These are phyloP conservation scores for Fusarium sp. DNA, from an alignment of 2,329 filamentous ascomycete species.

Conservation along the genomic window DNA sequence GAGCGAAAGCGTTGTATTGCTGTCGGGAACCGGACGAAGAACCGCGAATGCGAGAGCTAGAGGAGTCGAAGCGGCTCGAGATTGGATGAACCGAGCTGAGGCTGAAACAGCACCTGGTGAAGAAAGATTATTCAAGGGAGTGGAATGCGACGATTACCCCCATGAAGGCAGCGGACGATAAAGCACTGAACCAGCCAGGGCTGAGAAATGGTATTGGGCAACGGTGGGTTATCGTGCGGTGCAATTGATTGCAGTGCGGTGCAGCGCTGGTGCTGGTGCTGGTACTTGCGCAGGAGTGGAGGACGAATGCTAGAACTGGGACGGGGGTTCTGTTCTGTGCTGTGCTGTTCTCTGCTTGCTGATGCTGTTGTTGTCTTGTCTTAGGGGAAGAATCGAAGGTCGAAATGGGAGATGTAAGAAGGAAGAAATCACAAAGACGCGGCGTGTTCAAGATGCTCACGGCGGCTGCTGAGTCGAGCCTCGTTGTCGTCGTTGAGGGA, in stretches of 20 bases:
- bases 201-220: conserved; percentile 42
- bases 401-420: conserved; percentile 9
- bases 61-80: conserved; percentile 28
- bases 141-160: conserved; percentile 40
- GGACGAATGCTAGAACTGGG: conserved; percentile 28
- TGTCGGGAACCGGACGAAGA: conserved; percentile 37
- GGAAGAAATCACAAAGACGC: conserved; percentile 34
- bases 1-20: conserved; percentile 36
- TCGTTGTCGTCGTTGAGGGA: conserved; percentile 44
- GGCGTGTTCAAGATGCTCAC: conserved; percentile 42
- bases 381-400: conserved; percentile 25
- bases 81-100: conserved; percentile 29
- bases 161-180: conserved; percentile 36
- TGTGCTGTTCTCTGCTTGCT: neutral
- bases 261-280: conserved; percentile 34
- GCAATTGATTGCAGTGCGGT: conserved; percentile 22
- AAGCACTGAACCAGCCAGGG: conserved; percentile 51
- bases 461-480: conserved; percentile 42
- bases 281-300: conserved; percentile 41
- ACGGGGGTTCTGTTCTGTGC: conserved; percentile 18
- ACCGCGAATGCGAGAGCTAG: conserved; percentile 31
- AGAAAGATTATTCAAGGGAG: conserved; percentile 31
- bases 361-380: conserved; percentile 16
- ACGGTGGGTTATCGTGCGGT: conserved; percentile 27
- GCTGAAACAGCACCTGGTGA: conserved; percentile 29